A percentile compares a stretch with the other conserved stretches of the same genome.
phyloP scores from a whole-genome alignment of 192 early-diverging fungal species.

The Rhizophagus sp. region DNA sequence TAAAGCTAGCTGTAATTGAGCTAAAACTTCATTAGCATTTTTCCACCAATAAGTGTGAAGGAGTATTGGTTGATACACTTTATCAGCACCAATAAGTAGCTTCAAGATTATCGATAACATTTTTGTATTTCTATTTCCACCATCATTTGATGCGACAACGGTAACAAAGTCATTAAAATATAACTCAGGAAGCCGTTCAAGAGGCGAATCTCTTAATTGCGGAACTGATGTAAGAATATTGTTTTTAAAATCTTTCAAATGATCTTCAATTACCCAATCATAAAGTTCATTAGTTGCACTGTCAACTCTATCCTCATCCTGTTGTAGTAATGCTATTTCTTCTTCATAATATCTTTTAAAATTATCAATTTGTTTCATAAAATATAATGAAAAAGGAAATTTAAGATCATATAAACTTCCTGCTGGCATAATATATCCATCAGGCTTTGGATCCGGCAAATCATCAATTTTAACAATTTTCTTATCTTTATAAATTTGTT shows the following conservation, averaged over 20 bases:
- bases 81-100: background rate
- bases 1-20: conserved; percentile 15
- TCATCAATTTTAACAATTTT: conserved; percentile 23
- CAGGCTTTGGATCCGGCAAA: conserved; percentile 15
- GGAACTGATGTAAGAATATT: background rate
- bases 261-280: background rate
- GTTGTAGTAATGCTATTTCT: background rate
- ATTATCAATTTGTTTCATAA: conserved; percentile 26
- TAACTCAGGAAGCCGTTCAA: background rate
- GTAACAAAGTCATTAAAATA: conserved; percentile 30
- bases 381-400: conserved; percentile 31
- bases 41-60: conserved; percentile 30
- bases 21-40: background rate
- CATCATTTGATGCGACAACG: background rate
- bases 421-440: conserved; percentile 13
- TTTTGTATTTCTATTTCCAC: background rate
- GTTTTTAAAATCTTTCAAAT: background rate
- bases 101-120: background rate
- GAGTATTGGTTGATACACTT: conserved; percentile 15
- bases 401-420: background rate
- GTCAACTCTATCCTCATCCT: conserved; percentile 20
- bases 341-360: conserved; percentile 15
- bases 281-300: conserved; percentile 11
- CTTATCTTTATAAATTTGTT: background rate
- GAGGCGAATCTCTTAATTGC: background rate